Base-by-base conservation (phyloP, 805 yeast genomes). In the Candida suzukii region DNA sequence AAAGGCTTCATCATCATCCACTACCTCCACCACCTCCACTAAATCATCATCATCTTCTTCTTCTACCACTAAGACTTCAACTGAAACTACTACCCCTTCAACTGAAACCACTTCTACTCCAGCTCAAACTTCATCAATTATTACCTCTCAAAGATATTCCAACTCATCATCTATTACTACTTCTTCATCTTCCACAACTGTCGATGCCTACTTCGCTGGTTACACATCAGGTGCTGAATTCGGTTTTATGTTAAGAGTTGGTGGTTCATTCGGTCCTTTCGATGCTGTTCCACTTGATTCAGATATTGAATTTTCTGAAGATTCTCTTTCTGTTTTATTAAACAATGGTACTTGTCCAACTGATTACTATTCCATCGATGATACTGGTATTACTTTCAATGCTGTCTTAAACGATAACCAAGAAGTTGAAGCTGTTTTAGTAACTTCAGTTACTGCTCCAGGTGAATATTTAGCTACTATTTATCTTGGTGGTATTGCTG, bases 1-100 rank as follows among this genome's bases (percentile, higher is more conserved):
- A 21, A 17, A 17, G 21, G 14, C 24, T 35, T 6, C 20, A 11
- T 26, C 38, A 35, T 4, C 38, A 13, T 6, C 31, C 7, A 6
- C 10, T 6, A 5, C 29, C 13, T 14, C 25, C n/a, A 9, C 30
- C 9, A 29, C 58, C 24, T 40, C 61, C 20, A 39, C 46, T 12
- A 39, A 53, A 20, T 39, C 65, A 24, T 45, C 13, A 26, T 37
- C 53, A 8, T 30, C 56, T 24, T 29, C 57, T 12, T 40, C 56
- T 34, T 35, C 57, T 22, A 39, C 61, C 24, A 11, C 33, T 16
- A 30, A 7, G n/a, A 30, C 19, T 10, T 11, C 30, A 11, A 12
- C 30, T 27, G 5, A 8, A 8, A 8, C 30, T 27, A 27, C 30
- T 27, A 30, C 20, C 20, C 7, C 33, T 30, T 7, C 33, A n/a